Base-by-base conservation (phyloP, 176 grass and related monocot genomes). In the Chloris gayana region DNA sequence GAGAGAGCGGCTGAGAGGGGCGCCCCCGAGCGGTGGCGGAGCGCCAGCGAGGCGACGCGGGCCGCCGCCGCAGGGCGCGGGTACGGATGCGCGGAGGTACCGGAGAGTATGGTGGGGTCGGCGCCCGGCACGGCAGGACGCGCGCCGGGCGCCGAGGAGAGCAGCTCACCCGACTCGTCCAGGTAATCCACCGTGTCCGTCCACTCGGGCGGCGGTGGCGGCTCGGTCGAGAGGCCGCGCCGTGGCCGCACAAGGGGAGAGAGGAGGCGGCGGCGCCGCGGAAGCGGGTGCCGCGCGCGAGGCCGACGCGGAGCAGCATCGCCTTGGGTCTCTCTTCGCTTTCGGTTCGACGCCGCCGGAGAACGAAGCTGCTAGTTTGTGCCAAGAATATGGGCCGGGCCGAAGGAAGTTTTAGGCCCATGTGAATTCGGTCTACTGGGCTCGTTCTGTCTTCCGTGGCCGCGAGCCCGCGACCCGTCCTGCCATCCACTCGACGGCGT, bases 101-200 rank as follows among this genome's bases (percentile, higher is more conserved):
- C 95, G 57, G 90, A 87, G 64, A 98, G 92, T 78, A 95, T 79
- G 70, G 92, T 91, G 72, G 81, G 58, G 70, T 98, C 90, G 25
- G 79, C 81, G 61, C 90, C 89, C 14, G 96, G 90, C 27, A 93
- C 85, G 14, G 91, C 88, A 46, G 88, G 79, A 26, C 96, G 92
- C 22, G 88, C 86, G 53, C 92, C 96, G 1, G 72, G 90, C 21
- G 74, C 85, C 34, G 92, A 82, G 82, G 88, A 85, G 72, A 98
- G 89, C 38, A 98, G 41, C 45, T 69, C 82, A 14, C 96, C 96
- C 56, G 86, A 80, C 82, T 95, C 92, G 72, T 99, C 96, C 56
- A 95, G 88, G 75, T 99, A 99, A 69, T 95, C 86, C 41, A 99
- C 83, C 27, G 90, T 89, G 37, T 93, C 96, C 35, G 88, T 99